Base-by-base conservation (phyloP, 495 filamentous ascomycete genomes). In the Xylaria longipes region DNA sequence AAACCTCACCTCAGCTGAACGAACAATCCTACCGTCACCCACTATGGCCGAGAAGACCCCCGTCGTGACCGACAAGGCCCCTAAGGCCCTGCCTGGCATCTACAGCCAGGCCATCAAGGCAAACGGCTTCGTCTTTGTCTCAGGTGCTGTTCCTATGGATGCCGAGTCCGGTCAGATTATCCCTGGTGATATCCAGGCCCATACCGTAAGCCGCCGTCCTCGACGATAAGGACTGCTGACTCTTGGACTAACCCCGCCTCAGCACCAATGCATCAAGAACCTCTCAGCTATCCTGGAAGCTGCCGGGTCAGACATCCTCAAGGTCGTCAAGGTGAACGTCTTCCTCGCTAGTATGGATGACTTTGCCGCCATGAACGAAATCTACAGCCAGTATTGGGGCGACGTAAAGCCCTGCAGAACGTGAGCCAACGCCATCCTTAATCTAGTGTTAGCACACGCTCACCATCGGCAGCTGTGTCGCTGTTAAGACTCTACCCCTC, bases 91-190 rank as follows among this genome's bases (percentile, higher is more conserved):
- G 25, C 80, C 83, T 0, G 72, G 76, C n/a, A 78, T 80, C 35
- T 78, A 93, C 87, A 89, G 91, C 81, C 92, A 94, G 84, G 91
- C 91, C 70, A 88, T 93, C 80, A 85, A 85, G 54, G 91, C 91
- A 68, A 89, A 90, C 75, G 87, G 87, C 64, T 83, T 89, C 68
- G 87, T 94, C 79, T 95, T 90, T 84, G 86, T 92, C 76, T 94
- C 92, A 29, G 93, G 93, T 76, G 91, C 92, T 76, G 91, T 94
- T 76, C 93, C 91, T 70, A 83, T 83, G 69, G 83, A 86, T 68
- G 88, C 89, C 67, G 89, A 91, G 76, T 74, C 84, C 17, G 91
- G 89, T 65, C 87, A 88, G 69, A 86, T 93, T 46, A 82, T 93
- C 71, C 74, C 86, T 60, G 92, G 91, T 35, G 86, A 80, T 75